Evolutionary conservation across 2,329 filamentous ascomycete species (phyloP).

Genomic region (Corynespora cassiicola): DNA sequence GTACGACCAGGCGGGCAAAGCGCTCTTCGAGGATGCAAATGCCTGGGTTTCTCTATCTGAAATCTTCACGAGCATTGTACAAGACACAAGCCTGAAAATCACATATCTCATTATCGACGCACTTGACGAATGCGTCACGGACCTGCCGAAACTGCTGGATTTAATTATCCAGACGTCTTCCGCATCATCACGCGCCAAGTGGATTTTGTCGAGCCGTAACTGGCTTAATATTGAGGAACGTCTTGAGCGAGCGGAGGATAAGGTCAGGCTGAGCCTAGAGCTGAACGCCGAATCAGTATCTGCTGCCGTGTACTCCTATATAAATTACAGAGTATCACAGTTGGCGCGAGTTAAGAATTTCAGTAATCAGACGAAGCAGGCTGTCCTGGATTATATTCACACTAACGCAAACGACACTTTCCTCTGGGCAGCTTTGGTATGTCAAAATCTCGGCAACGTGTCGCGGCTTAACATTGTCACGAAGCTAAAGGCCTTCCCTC

Average conservation of each 20-base stretch:
- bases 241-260: conserved; percentile 23
- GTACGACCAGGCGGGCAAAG: conserved; percentile 27
- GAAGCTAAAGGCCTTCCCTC: conserved; percentile 36
- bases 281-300: conserved; percentile 41
- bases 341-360: conserved; percentile 32
- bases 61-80: conserved; percentile 49
- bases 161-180: conserved; percentile 6
- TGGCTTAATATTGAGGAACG: conserved; percentile 41
- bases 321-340: conserved; percentile 37
- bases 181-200: conserved; percentile 33
- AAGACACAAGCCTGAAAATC: conserved; percentile 30
- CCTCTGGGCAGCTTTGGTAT: conserved; percentile 39
- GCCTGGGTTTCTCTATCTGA: conserved; percentile 10
- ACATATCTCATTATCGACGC: conserved; percentile 19
- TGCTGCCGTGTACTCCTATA: conserved; percentile 45
- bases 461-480: conserved; percentile 11
- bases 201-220: conserved; percentile 50
- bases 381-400: conserved; percentile 20
- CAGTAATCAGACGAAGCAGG: conserved; percentile 11
- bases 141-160: conserved; percentile 8
- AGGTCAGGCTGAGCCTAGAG: conserved; percentile 34
- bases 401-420: conserved; percentile 49
- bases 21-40: conserved; percentile 40
- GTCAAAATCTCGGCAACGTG: conserved; percentile 32
- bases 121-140: conserved; percentile 17